Evolutionary conservation across 768 basidiomycete genomes (phyloP).

Genomic region (Lactifluus volemus): DNA sequence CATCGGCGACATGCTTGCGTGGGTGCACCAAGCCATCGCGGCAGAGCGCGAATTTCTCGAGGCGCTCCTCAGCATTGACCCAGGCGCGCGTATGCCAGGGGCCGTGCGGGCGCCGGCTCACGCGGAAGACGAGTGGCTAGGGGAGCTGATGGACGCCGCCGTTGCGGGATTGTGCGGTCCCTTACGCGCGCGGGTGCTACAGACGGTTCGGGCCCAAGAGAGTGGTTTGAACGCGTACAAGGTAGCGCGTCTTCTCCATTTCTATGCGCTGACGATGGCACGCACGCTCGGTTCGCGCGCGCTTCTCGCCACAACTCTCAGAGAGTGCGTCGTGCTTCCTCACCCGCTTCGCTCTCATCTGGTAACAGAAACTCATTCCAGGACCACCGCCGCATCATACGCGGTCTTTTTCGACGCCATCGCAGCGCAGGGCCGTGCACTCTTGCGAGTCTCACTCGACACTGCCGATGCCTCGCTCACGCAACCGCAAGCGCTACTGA

Average conservation of each 20-base stretch:
- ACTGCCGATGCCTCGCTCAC: slow-evolving; percentile 59
- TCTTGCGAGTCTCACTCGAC: slow-evolving; percentile 47
- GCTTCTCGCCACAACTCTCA: slow-evolving; percentile 60
- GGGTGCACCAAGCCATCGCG: slow-evolving; percentile 95
- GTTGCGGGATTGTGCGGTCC: slow-evolving; percentile 82
- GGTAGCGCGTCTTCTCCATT: slow-evolving; percentile 90
- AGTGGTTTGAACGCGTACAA: slow-evolving; percentile 89
- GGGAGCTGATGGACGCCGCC: slow-evolving; percentile 70
- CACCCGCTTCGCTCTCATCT: background rate
- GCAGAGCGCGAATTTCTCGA: slow-evolving; percentile 94
- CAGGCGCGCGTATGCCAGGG: slow-evolving; percentile 63
- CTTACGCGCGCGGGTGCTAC: slow-evolving; percentile 84
- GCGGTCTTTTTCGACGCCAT: slow-evolving; percentile 84
- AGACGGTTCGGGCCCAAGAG: slow-evolving; percentile 90
- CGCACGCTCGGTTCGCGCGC: slow-evolving; percentile 86
- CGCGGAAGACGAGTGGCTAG: slow-evolving; percentile 73
- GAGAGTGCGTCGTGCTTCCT: slow-evolving; percentile 45
- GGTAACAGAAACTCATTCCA: slow-evolving; percentile 25
- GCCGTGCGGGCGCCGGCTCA: slow-evolving; percentile 44
- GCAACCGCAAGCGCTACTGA: slow-evolving; percentile 72
- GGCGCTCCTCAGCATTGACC: slow-evolving; percentile 65
- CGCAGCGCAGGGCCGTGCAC: slow-evolving; percentile 68
- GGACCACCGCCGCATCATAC: slow-evolving; percentile 74
- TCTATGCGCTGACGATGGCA: slow-evolving; percentile 89
- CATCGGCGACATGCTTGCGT: slow-evolving; percentile 96